Evolutionary conservation across 805 yeast genomes (phyloP).

Genomic region (Saccharomyces paradoxus): DNA sequence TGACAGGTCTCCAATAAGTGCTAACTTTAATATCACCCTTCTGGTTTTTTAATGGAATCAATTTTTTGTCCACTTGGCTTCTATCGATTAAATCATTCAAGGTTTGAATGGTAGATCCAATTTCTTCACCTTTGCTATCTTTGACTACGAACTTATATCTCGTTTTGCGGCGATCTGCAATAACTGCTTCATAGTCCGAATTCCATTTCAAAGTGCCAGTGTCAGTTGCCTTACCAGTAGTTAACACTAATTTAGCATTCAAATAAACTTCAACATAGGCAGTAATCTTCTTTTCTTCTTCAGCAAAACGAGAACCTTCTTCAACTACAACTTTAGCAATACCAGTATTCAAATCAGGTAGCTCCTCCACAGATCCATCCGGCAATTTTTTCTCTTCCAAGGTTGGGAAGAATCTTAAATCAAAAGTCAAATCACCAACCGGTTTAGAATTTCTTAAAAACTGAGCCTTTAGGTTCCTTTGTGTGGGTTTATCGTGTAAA

Average conservation of each 20-base stretch:
- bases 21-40: conserved; percentile 63
- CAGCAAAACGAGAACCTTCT: conserved; percentile 27
- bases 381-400: conserved; percentile 48
- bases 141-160: conserved; percentile 59
- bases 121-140: conserved; percentile 49
- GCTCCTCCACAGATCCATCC: conserved; percentile 77
- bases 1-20: conserved; percentile 83
- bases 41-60: conserved; percentile 66
- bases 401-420: conserved; percentile 70
- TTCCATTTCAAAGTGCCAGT: conserved; percentile 63
- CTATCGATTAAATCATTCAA: conserved; percentile 66
- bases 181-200: conserved; percentile 54
- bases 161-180: conserved; percentile 63
- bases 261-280: conserved; percentile 66
- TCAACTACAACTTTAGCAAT: conserved; percentile 54
- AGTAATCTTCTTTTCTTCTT: conserved; percentile 42
- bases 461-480: conserved; percentile 42
- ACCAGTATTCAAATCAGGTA: conserved; percentile 93
- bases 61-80: conserved; percentile 63
- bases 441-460: conserved; percentile 76
- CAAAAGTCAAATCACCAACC: conserved; percentile 66
- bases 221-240: conserved; percentile 46
- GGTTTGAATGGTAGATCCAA: conserved; percentile 53
- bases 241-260: conserved; percentile 50
- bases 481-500: conserved; percentile 45